These are phyloP conservation scores for Lentinula raphanica DNA, from an alignment of 768 basidiomycete species.

Conservation along the genomic window DNA sequence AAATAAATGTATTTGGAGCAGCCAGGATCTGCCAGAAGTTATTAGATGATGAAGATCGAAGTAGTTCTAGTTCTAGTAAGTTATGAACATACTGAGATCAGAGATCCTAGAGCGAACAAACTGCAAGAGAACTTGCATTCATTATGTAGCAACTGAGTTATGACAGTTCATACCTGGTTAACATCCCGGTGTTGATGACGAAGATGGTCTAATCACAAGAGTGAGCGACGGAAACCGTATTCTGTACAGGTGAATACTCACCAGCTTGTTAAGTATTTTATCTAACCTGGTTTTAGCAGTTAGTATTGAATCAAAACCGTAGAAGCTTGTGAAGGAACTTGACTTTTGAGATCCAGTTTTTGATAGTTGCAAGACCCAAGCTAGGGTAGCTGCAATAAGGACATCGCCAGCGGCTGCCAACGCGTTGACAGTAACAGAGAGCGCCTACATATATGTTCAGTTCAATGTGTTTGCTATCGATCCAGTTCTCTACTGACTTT, in stretches of 20 bases:
- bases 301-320: neutral
- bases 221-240: neutral
- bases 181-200: slow-evolving; percentile 44
- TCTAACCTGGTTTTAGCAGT: slow-evolving; percentile 31
- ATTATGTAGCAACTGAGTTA: neutral
- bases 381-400: slow-evolving; percentile 44
- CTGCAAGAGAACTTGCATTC: slow-evolving; percentile 17
- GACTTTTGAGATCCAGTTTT: slow-evolving; percentile 51
- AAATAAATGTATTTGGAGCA: slow-evolving; percentile 35
- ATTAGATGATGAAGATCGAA: neutral
- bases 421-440: slow-evolving; percentile 49
- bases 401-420: slow-evolving; percentile 43
- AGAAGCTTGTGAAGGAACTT: no score
- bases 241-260: slow-evolving; percentile 15
- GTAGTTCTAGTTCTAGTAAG: no score
- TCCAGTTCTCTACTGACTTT: slow-evolving; percentile 12
- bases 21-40: slow-evolving; percentile 32
- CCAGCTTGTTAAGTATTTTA: slow-evolving; percentile 45
- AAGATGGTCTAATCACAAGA: slow-evolving; percentile 39
- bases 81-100: slow-evolving; percentile 36
- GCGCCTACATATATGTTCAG: slow-evolving; percentile 23
- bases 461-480: neutral
- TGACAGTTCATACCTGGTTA: slow-evolving; percentile 25
- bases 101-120: slow-evolving; percentile 41
- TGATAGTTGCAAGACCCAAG: slow-evolving; percentile 38